Evolutionary conservation across 495 filamentous ascomycete genomes (phyloP).

Genomic region (Penicillium alfredii): DNA sequence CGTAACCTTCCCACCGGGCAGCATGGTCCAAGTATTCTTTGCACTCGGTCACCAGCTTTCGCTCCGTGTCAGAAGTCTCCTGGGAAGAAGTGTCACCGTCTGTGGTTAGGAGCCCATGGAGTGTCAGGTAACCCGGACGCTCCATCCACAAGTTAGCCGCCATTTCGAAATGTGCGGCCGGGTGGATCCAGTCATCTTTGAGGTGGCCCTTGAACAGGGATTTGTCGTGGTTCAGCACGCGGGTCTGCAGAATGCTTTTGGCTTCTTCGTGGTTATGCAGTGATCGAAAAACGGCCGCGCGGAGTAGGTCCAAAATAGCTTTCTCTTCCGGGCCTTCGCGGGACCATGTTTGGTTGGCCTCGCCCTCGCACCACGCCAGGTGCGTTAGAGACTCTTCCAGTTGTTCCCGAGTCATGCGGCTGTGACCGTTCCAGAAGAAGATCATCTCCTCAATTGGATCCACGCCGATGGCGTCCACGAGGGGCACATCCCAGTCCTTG

Average conservation of each 20-base stretch:
- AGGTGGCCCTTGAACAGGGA: conserved; percentile 62
- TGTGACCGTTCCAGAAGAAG: conserved; percentile 86
- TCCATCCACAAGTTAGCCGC: conserved; percentile 76
- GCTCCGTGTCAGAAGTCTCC: conserved; percentile 34
- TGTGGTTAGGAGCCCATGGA: conserved; percentile 28
- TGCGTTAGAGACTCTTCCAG: conserved; percentile 57
- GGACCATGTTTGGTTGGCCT: conserved; percentile 47
- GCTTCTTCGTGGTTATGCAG: conserved; percentile 57
- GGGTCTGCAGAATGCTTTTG: conserved; percentile 51
- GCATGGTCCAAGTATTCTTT: conserved; percentile 70
- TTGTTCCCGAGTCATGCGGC: conserved; percentile 63
- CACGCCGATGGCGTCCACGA: conserved; percentile 79
- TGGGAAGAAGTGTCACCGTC: conserved; percentile 5
- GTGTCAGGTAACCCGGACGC: conserved; percentile 31
- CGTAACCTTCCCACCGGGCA: conserved; percentile 75
- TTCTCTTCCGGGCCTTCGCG: conserved; percentile 67
- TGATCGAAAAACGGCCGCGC: conserved; percentile 61
- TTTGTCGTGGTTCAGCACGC: conserved; percentile 61
- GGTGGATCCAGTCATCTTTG: conserved; percentile 76
- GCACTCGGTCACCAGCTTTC: conserved; percentile 56
- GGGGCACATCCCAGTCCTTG: conserved; percentile 56
- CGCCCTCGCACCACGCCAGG: conserved; percentile 61
- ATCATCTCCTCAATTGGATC: conserved; percentile 88
- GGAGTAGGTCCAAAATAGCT: conserved; percentile 59
- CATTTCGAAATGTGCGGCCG: conserved; percentile 84